Base-by-base conservation (phyloP, 2,329 filamentous ascomycete genomes). In the Drechslerella coelobrocha region DNA sequence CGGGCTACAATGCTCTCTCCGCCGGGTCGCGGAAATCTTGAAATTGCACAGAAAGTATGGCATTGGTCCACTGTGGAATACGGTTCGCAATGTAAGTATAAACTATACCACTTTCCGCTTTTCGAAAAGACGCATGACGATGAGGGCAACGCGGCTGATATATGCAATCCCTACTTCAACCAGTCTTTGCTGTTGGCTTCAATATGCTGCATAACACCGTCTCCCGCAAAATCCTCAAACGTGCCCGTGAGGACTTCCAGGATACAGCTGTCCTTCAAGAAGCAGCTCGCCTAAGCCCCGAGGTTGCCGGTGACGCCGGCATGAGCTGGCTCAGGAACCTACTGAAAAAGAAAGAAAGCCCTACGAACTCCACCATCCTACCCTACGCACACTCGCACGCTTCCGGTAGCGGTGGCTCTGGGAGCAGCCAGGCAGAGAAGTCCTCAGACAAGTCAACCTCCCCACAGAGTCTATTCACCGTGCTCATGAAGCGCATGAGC, bases 41-140 rank as follows among this genome's bases (percentile, higher is more conserved):
- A 75, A 31, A 72, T 84, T 12, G 80, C 82, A 7, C 78, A 83
- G 51, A 82, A 82, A 50, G 79, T 84, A 1, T 84, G 82, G 82
- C 82, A 84, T 72, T 84, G 82, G 78, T 81, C 81, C 2, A 81
- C 82, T 6, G 80, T 84, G 9, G 83, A 84, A 61, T 81, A 81
- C 76, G 82, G 83, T 5, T 77, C 82, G 31, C 80, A 79, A 74
- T 84, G 82, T 79, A 76, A 75, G 78, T 3, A 26, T 26, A 17
- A 29, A 23, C 24, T 29, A 34, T 34, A 17, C 26, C 1, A 24
- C 9, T 7, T 29, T 48, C 47, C 10, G 19, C 34, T 34, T 21
- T 19, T 24, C 9, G 24, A 14, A 12, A 45, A 48, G 10, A 19
- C 43, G 17, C 72, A 78, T 68, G 75, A 65, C 27, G 10, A n/a